Conservation (phyloP, 179 eudicot genomes). For the Nepenthes alata region DNA sequence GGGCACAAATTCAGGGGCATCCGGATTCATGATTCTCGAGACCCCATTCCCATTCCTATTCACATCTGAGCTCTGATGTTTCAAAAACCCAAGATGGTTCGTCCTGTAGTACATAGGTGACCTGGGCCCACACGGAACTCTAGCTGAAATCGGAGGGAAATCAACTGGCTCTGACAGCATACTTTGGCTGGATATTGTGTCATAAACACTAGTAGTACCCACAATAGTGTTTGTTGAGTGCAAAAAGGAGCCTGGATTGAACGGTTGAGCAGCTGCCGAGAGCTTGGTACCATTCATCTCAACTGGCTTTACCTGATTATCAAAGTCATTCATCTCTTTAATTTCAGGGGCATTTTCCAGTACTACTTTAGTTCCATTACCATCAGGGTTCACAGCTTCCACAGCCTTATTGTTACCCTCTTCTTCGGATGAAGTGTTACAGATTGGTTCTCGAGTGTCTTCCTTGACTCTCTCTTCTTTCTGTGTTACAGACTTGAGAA, state of each 20-base stretch:
- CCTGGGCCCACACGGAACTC: conserved; percentile 93
- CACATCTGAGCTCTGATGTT: conserved; percentile 17
- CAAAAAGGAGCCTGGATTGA: conserved; percentile 44
- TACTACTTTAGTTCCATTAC: conserved; percentile 19
- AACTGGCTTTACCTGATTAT: conserved; percentile 36
- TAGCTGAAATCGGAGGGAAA: conserved; percentile 78
- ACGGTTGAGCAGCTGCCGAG: conserved; percentile 86
- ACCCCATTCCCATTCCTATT: conserved; percentile 19
- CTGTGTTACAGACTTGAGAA: conserved; percentile 50
- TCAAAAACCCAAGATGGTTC: conserved; percentile 35
- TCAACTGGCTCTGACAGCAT: conserved; percentile 51
- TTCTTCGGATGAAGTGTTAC: conserved; percentile 7
- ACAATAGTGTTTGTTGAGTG: conserved; percentile 26
- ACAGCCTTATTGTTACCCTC: background rate
- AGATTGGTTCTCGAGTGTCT: conserved; percentile 19
- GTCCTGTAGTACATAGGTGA: conserved; percentile 66
- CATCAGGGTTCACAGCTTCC: conserved; percentile 13
- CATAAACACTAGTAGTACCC: conserved; percentile 37
- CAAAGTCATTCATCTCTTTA: conserved; percentile 21
- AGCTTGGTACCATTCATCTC: conserved; percentile 81
- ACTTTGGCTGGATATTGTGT: conserved; percentile 53
- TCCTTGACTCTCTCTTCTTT: conserved; percentile 40
- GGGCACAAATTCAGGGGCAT: conserved; percentile 94
- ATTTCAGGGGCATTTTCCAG: conserved; percentile 20
- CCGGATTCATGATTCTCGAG: conserved; percentile 68